Base-by-base conservation (phyloP, 257 asterid species). In the Salvia splendens region DNA sequence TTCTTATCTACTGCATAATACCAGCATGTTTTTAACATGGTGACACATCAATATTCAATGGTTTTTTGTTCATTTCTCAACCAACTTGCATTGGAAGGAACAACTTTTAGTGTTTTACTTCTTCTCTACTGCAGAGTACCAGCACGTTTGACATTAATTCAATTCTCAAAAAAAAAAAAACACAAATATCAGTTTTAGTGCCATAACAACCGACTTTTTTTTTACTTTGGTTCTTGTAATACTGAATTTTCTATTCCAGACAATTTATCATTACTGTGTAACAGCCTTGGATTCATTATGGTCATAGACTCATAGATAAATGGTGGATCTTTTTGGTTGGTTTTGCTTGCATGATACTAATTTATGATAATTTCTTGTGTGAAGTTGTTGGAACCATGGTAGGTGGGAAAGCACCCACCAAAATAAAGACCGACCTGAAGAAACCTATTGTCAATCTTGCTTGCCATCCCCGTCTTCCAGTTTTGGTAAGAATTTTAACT, bases 381-480 rank as follows among this genome's bases (percentile, higher is more conserved):
- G 76, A 80, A 91, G 99, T 94, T 79, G 97, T 94, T 76, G 99
- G 96, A 75, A 91, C 99, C 63, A 91, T 94, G 75, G 97, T 88
- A 72, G 99, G 99, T 6, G 99, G 99, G 70, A 94, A 85, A 77
- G 91, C 91, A n/a, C 97, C 99, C 24, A 91, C 97, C 46, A 94
- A 94, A 77, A 94, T 94, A 84, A 94, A 94, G 85, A 85, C 99
- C 7, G 99, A 94, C 88, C 81, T 94, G 79, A 94, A 94, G 96
- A 94, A 94, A 80, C 99, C 99, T 73, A 68, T 91, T 17, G 99
- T 91, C 70, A 91, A 94, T 80, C 95, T 94, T 70, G 96, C 97
- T 74, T 94, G 99, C 80, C 99, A 94, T 81, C 99, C 99, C 71
- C 99, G 99, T 66, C 96, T 91, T 61, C 99, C 97, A 60, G 96